Evolutionary conservation across 257 asterid species (phyloP), one percentile per base, ranked within the genome.

Genomic region (Solanum chmielewskii): DNA sequence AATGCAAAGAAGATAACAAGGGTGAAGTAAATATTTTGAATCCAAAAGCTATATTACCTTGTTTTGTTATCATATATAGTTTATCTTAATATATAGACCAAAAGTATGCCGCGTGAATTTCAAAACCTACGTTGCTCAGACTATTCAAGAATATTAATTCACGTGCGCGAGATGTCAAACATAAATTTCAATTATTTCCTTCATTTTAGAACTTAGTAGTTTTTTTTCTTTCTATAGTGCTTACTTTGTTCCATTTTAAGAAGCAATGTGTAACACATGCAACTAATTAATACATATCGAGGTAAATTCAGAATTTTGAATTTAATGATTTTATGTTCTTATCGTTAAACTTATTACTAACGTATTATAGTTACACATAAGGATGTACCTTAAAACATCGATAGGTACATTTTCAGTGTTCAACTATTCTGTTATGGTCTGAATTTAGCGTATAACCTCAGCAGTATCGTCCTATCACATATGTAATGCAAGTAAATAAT

Each of bases 1-100:
- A 41, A 15, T 71, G 80, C 3, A 47, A 35, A 80, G 68, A 37
- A 80, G 29, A 47, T 27, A 80, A 47, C 11, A 49, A 29, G 4
- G 85, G 44, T 29, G 85, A 76, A 41, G 78, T 77, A n/a, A 60
- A 39, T 35, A 70, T 77, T 86, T 86, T 86, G 86, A 68, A 77
- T 27, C 75, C 81, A 15, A 76, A 27, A 14, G 88, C 88, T 20
- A 78, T 86, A 20, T 78, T 86, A 60, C 88, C 88, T 75, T 86
- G 88, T 33, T 86, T 86, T 86, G 80, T 86, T 25, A 83, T 86
- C 23, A 75, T 86, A 81, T 86, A 86, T 49, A 86, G 39, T 1
- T 16, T 86, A 39, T 47, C 39, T 73, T 71, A 84, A 73, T 29
- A 47, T 10, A 80, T 56, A 7, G 68, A 47, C 6, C 18, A 29